Percentiles rank a stretch among this genome's conserved stretches.
phyloP scores from a whole-genome alignment of 2,329 filamentous ascomycete species.

The Coniochaeta sp. region DNA sequence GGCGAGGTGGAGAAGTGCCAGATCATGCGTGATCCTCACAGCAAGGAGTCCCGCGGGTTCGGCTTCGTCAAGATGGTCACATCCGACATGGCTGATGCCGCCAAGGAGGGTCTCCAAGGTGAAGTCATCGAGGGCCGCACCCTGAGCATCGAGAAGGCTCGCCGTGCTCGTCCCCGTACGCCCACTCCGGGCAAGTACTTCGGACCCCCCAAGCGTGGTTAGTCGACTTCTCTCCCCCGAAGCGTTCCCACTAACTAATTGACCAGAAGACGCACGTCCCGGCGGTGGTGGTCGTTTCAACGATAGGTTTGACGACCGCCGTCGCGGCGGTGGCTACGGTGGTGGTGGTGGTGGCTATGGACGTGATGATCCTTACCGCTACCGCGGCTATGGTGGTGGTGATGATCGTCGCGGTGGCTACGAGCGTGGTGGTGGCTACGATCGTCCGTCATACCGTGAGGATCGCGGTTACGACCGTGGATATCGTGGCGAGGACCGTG shows the following conservation, averaged over 20 bases:
- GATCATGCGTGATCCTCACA: slow-evolving; percentile 98
- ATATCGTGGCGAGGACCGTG: slow-evolving; percentile 38
- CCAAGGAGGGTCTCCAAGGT: slow-evolving; percentile 91
- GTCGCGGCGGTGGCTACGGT: slow-evolving; percentile 52
- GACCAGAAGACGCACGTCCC: slow-evolving; percentile 47
- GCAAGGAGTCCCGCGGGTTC: slow-evolving; percentile 96
- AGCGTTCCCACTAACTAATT: slow-evolving; percentile 30
- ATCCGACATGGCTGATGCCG: slow-evolving; percentile 89
- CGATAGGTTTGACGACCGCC: slow-evolving; percentile 60
- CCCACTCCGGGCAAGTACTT: slow-evolving; percentile 99
- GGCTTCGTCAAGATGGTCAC: slow-evolving; percentile 99
- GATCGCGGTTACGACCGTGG: slow-evolving; percentile 45
- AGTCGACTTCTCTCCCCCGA: slow-evolving; percentile 34
- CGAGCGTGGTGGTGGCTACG: slow-evolving; percentile 16
- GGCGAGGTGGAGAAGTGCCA: slow-evolving; percentile 98
- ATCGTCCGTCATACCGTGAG: slow-evolving; percentile 45
- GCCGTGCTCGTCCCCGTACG: slow-evolving; percentile 87
- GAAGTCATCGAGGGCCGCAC: slow-evolving; percentile 93
- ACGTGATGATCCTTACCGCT: slow-evolving; percentile 52
- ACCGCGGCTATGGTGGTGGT: slow-evolving; percentile 33
- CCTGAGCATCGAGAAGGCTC: slow-evolving; percentile 97
- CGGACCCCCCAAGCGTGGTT: slow-evolving; percentile 94
- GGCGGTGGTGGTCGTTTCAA: slow-evolving; percentile 52
- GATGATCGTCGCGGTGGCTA: slow-evolving; percentile 25
- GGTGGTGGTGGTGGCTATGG: slow-evolving; percentile 33